These are phyloP conservation scores for Neurospora sp. DNA, from an alignment of 2,329 filamentous ascomycete species.

Conservation along the genomic window DNA sequence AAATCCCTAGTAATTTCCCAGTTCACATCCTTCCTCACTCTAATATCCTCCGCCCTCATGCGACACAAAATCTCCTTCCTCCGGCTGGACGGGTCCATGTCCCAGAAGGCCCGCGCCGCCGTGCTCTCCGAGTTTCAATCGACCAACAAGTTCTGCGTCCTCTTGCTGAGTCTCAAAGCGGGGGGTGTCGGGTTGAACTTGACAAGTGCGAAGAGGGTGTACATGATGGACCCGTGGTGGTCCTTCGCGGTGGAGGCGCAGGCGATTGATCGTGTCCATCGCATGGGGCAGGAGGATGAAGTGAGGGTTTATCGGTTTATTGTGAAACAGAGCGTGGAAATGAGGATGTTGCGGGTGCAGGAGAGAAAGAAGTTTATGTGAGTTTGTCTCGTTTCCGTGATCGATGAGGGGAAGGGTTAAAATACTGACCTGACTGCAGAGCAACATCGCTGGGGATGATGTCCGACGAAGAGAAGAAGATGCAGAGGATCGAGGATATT, in stretches of 20 bases:
- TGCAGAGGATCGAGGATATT: conserved; percentile 87
- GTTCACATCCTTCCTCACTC: conserved; percentile 89
- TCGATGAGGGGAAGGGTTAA: neutral
- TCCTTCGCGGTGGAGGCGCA: conserved; percentile 94
- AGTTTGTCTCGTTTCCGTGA: conserved; percentile 31
- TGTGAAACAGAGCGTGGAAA: conserved; percentile 83
- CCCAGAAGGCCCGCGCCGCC: conserved; percentile 71
- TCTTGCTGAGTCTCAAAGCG: conserved; percentile 77
- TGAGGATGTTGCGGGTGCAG: conserved; percentile 87
- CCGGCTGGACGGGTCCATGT: conserved; percentile 86
- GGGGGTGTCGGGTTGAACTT: conserved; percentile 92
- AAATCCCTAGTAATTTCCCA: conserved; percentile 96
- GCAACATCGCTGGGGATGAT: conserved; percentile 94
- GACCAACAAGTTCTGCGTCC: conserved; percentile 53
- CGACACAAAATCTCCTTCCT: conserved; percentile 66
- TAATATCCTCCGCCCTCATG: conserved; percentile 73
- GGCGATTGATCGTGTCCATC: conserved; percentile 93
- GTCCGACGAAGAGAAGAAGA: conserved; percentile 83
- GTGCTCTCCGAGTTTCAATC: conserved; percentile 66
- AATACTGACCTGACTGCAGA: conserved; percentile 35
- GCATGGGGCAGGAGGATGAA: conserved; percentile 85
- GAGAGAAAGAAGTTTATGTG: conserved; percentile 93
- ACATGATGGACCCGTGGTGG: conserved; percentile 99
- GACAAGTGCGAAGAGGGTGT: conserved; percentile 80
- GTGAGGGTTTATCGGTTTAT: conserved; percentile 85